A percentile compares a stretch with the other conserved stretches of the same genome.
Evolutionary conservation across 805 yeast species (phyloP).

Genomic region (Zygoascus tannicola): DNA sequence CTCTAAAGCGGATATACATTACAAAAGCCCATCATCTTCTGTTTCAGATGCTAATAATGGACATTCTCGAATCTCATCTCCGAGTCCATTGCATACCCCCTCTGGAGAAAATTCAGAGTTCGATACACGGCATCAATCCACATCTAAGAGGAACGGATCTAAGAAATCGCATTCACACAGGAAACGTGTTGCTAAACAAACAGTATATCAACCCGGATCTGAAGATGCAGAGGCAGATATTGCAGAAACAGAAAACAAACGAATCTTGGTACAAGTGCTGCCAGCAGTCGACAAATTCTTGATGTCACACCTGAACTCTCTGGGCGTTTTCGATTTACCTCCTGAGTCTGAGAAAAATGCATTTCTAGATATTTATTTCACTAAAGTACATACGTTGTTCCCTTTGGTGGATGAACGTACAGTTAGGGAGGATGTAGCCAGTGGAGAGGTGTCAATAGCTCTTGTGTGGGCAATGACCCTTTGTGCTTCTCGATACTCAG

Average conservation of each 20-base stretch:
- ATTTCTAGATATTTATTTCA: conserved; percentile 31
- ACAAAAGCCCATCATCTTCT: too few species aligned
- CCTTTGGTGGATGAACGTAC: conserved; percentile 34
- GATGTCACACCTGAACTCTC: conserved; percentile 12
- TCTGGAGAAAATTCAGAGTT: too few species aligned
- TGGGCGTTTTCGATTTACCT: conserved; percentile 31
- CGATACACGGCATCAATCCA: too few species aligned
- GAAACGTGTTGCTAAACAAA: too few species aligned
- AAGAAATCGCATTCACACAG: too few species aligned
- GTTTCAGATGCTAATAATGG: too few species aligned
- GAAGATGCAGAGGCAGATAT: too few species aligned
- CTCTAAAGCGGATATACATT: too few species aligned
- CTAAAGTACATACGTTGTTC: conserved; percentile 31
- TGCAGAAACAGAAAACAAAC: neutral
- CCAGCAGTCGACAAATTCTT: conserved; percentile 6
- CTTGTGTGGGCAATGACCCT: conserved; percentile 33
- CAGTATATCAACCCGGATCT: too few species aligned
- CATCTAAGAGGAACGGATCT: too few species aligned
- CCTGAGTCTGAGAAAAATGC: conserved; percentile 18
- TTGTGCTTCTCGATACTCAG: conserved; percentile 31
- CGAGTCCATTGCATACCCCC: too few species aligned
- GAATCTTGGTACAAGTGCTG: conserved; percentile 6
- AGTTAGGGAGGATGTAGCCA: conserved; percentile 27
- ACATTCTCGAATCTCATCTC: too few species aligned
- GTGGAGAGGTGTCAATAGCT: conserved; percentile 28